Percentiles rank a stretch among this genome's conserved stretches.
phyloP scores from a whole-genome alignment of 352 stramenopile genomes.

The Globisporangium orthogonon region DNA sequence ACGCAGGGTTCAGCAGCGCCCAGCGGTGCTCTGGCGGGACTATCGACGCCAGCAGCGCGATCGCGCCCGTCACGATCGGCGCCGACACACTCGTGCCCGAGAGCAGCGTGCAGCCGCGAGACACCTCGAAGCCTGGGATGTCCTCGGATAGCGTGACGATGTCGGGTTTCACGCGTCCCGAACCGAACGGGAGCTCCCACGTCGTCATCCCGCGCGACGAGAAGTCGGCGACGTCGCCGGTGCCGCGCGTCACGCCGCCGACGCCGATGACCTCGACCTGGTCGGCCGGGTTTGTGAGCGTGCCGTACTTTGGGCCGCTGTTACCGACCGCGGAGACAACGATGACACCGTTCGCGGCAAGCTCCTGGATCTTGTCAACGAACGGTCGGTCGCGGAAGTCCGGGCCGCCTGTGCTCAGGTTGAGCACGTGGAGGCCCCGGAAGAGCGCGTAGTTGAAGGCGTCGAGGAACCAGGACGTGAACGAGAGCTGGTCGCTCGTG shows the following conservation, averaged over 20 bases:
- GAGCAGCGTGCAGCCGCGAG: slow-evolving; percentile 46
- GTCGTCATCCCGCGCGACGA: slow-evolving; percentile 84
- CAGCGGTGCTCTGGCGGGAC: slow-evolving; percentile 42
- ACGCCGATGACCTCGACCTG: slow-evolving; percentile 84
- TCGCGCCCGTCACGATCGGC: slow-evolving; percentile 71
- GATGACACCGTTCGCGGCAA: slow-evolving; percentile 71
- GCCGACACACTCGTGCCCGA: slow-evolving; percentile 83
- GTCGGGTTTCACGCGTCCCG: slow-evolving; percentile 84
- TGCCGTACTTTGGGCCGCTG: slow-evolving; percentile 77
- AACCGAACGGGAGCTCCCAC: slow-evolving; percentile 76
- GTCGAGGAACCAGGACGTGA: slow-evolving; percentile 89
- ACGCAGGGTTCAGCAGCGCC: slow-evolving; percentile 54
- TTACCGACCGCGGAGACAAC: slow-evolving; percentile 83
- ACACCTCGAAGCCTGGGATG: slow-evolving; percentile 51
- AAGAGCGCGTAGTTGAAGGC: slow-evolving; percentile 88
- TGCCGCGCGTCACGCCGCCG: slow-evolving; percentile 47
- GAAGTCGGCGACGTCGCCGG: slow-evolving; percentile 59
- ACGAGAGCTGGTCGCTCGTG: slow-evolving; percentile 78
- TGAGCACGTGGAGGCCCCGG: slow-evolving; percentile 71
- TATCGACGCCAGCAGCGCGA: slow-evolving; percentile 74
- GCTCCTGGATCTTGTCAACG: slow-evolving; percentile 84
- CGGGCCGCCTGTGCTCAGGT: slow-evolving; percentile 79
- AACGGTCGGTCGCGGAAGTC: slow-evolving; percentile 86
- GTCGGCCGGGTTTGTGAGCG: slow-evolving; percentile 81
- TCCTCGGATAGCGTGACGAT: slow-evolving; percentile 64